Evolutionary conservation across 768 basidiomycete genomes (phyloP).

Genomic region (Cyathus striatus): DNA sequence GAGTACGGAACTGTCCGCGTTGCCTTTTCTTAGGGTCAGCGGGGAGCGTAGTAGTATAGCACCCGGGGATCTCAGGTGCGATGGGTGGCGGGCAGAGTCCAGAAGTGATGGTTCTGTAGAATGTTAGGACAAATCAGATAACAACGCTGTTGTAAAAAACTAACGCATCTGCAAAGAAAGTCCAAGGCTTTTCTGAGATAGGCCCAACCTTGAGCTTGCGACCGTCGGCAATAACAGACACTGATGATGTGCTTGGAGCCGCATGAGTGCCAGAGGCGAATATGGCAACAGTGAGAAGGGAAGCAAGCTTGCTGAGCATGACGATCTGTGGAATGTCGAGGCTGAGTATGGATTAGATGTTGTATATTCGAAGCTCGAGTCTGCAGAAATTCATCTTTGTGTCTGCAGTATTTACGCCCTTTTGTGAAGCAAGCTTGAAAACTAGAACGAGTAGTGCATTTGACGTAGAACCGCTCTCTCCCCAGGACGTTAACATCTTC

Average conservation of each 20-base stretch:
- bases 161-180: background rate
- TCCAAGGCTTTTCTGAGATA: background rate
- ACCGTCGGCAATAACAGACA: background rate
- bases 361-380: no score
- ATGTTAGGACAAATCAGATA: background rate
- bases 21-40: background rate
- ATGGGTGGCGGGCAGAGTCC: background rate
- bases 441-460: no score
- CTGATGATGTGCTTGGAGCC: background rate
- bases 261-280: background rate
- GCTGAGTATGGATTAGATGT: no score
- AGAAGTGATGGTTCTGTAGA: background rate
- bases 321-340: background rate
- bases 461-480: no score
- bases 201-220: background rate
- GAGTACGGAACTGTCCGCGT: background rate
- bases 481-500: no score
- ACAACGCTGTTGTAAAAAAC: background rate
- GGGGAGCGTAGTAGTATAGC: background rate
- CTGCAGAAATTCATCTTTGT: no score
- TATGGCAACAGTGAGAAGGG: background rate
- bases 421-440: no score
- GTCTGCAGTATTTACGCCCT: no score
- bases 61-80: background rate
- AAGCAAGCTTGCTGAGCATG: background rate